Evolutionary conservation across 495 filamentous ascomycete species (phyloP), one percentile per base, ranked within the genome.

Genomic region (Trichoderma asperelloides): DNA sequence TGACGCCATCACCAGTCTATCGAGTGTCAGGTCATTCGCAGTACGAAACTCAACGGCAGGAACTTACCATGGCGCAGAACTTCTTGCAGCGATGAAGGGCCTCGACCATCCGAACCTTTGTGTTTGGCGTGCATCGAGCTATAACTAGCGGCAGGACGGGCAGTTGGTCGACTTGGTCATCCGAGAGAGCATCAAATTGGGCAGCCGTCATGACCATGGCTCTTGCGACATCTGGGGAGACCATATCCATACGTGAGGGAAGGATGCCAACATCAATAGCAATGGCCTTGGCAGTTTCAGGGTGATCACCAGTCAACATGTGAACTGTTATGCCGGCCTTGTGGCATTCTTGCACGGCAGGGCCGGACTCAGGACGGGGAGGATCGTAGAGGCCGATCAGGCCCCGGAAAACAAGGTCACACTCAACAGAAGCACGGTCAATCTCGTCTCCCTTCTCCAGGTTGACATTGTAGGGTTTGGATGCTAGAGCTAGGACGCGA

Each of bases 231-330:
- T 86, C 83, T 64, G 78, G 77, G 6, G 84, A 75, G 9, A 89
- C 66, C 1, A 68, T 71, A 40, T 79, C 74, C 75, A 84, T 82
- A 66, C 84, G 80, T 39, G 68, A 66, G 1, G 86, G 86, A n/a
- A 90, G 79, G 66, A 90, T 90, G 27, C 88, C 88, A 15, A 90
- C 86, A 71, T 90, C 81, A 1, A 78, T 75, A 1, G 87, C 88
- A 65, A 91, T 89, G 9, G 87, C 84, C 41, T 79, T 79, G 1
- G 88, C 86, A n/a, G 88, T 90, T 15, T 85, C 81, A 0, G 83
- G 82, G 69, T 89, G 87, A 69, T 90, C 88, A 67, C 88, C 88
- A 15, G 88, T 91, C 1, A 91, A 81, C 88, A 91, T 91, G 72
- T 90, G 88, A 1, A 90, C 88, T n/a, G 83, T 79, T 57, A 91